Conservation (phyloP, 257 asterid genomes). For the Solanum verrucosum region DNA sequence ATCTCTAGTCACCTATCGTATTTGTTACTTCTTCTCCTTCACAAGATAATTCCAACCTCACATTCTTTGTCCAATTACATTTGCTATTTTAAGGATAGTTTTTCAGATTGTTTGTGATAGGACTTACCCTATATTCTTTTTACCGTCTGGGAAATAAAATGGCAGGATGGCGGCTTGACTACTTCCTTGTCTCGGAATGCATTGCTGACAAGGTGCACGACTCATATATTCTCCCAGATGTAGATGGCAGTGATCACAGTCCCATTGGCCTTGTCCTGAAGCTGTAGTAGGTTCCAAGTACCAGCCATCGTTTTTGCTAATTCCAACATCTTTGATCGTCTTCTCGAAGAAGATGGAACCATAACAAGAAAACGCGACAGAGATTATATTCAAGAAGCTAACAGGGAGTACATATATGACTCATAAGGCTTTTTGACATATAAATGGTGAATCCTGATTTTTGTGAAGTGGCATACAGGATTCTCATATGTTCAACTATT, state of each 20-base stretch:
- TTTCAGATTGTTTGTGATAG: neutral
- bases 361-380: neutral
- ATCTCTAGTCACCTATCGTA: neutral
- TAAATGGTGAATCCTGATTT: neutral
- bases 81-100: neutral
- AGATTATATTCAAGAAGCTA: neutral
- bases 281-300: constrained; percentile 34
- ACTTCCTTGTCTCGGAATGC: constrained; percentile 75
- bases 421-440: neutral
- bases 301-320: neutral
- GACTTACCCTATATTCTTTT: neutral
- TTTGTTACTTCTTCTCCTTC: neutral
- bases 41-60: neutral
- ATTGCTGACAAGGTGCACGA: constrained; percentile 66
- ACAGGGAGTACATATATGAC: neutral
- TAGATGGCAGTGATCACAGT: constrained; percentile 84
- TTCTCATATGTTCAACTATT: neutral
- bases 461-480: neutral
- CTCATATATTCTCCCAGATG: constrained; percentile 80
- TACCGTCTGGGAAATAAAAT: neutral
- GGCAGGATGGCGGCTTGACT: constrained; percentile 94
- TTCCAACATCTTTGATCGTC: neutral
- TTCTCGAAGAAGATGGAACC: neutral
- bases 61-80: neutral
- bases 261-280: constrained; percentile 78